These are phyloP conservation scores for Penicillium sp. DNA, from an alignment of 2,329 filamentous ascomycete genomes.

Conservation along the genomic window DNA sequence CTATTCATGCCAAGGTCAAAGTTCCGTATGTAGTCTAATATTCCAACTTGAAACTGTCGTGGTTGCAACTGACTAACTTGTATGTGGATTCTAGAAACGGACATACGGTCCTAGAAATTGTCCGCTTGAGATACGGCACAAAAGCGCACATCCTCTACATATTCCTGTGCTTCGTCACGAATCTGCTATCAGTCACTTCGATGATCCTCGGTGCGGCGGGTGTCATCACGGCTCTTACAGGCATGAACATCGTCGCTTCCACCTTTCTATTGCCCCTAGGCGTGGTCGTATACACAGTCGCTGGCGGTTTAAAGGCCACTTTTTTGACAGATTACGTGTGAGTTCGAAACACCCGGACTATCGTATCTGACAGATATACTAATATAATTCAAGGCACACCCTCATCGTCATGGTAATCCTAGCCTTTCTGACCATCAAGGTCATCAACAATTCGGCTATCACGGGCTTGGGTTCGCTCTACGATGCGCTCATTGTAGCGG, in stretches of 20 bases:
- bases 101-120: conserved; percentile 12
- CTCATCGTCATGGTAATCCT: conserved; percentile 46
- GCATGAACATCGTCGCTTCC: conserved; percentile 13
- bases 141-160: conserved; percentile 11
- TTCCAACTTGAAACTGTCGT: background rate
- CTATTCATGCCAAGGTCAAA: conserved; percentile 14
- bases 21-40: conserved; percentile 5
- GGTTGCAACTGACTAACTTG: background rate
- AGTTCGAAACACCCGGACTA: background rate
- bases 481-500: conserved; percentile 44
- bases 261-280: conserved; percentile 10
- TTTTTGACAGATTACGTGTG: conserved; percentile 14
- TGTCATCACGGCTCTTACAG: conserved; percentile 2
- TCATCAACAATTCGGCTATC: conserved; percentile 42
- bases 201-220: conserved; percentile 13
- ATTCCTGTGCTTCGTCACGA: conserved; percentile 13
- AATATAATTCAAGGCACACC: conserved; percentile 34
- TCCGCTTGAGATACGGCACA: conserved; percentile 8
- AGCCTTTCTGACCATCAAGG: conserved; percentile 46
- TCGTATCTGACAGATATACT: background rate
- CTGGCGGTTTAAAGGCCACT: conserved; percentile 11
- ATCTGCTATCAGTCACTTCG: conserved; percentile 7
- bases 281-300: conserved; percentile 9
- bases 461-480: conserved; percentile 44
- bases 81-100: conserved; percentile 4